Evolutionary conservation across 2,329 filamentous ascomycete genomes (phyloP), one percentile per base, ranked within the genome.

Genomic region (Stromatinia cepivora): DNA sequence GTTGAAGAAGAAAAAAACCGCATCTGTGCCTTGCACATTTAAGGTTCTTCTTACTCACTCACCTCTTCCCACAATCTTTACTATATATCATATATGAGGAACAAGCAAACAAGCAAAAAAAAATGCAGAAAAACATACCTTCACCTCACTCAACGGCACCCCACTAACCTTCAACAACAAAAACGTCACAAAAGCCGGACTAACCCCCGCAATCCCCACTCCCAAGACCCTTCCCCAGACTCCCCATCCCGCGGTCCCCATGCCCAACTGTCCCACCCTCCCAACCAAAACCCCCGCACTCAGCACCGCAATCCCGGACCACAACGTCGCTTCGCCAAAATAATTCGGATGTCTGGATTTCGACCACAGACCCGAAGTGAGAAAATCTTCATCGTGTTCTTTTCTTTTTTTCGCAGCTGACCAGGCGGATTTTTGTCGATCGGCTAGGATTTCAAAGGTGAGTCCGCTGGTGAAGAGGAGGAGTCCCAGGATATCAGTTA

Each of bases 261-360:
- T 83, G 0, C 85, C 87, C 1, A 81, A 75, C 77, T 87, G 86
- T 1, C 86, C 85, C 0, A 85, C 83, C n/a, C 79, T 80, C 20
- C 81, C 81, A 1, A 85, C 78, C 62, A 92, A 79, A 1, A 87
- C 80, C 0, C 88, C 87, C 0, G 84, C 86, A 0, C 87, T 84
- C 0, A 82, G 79, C 7, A 86, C 85, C 0, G 89, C 88, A 70
- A 92, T 85, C 1, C 90, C 89, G 0, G 85, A 87, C 90, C 89
- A 92, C 45, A 92, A 80, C 15, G 87, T 89, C 39, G 83, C 84
- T 78, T 92, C 89, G n/a, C 89, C 90, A 77, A 92, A 90, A 80
- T 92, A 92, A 75, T 92, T 90, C 0, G 89, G 89, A 78, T 90
- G 87, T 71, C 87, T 80, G 61, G 83, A 86, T 76, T 84, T 83